Base-by-base conservation (phyloP, 495 filamentous ascomycete genomes). In the Trichoderma reesei region DNA sequence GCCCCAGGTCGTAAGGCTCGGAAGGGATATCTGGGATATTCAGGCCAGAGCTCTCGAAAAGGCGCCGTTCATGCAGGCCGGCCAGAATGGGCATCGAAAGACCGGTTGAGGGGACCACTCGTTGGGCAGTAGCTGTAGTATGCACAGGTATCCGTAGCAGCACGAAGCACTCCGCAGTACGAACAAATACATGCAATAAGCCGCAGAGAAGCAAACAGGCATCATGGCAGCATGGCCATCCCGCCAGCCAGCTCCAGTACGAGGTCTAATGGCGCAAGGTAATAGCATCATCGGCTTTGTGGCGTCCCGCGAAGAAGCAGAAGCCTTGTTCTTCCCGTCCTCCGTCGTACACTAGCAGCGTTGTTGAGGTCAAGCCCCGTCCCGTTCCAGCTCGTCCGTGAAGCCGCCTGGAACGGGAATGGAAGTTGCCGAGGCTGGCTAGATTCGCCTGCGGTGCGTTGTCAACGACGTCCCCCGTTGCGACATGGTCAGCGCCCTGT, bases 21-120 rank as follows among this genome's bases (percentile, higher is more conserved):
- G 70, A 6, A 68, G 59, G 59, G 44, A 59, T 4, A 67, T 78
- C 3, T 81, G 79, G 78, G 68, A 67, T 26, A 73, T 74, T 14
- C 77, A 83, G 67, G 75, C 74, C 13, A 68, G 74, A 61, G 78
- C 76, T 9, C 65, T 81, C 44, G 71, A 60, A 39, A 74, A 70
- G n/a, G 73, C 77, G 18, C 66, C 73, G 13, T 79, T 63, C 44
- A 37, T 63, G 51, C 51, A 56, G 9, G 51, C 51, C 31, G 26
- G 46, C 9, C 46, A 54, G 46, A 31, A 54, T 31, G 46, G 26
- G 46, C 5, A 7, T 31, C 16, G 5, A 54, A 54, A 54, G 20
- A 31, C 14, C 5, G 46, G 51, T 3, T n/a, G 16, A n/a, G 13
- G 16, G 51, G 26, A 26, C 26, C 26, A 26, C 26, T 26, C 26